Conservation (phyloP, 1,284 basidiomycete genomes). For the Nidula niveotomentosa region DNA sequence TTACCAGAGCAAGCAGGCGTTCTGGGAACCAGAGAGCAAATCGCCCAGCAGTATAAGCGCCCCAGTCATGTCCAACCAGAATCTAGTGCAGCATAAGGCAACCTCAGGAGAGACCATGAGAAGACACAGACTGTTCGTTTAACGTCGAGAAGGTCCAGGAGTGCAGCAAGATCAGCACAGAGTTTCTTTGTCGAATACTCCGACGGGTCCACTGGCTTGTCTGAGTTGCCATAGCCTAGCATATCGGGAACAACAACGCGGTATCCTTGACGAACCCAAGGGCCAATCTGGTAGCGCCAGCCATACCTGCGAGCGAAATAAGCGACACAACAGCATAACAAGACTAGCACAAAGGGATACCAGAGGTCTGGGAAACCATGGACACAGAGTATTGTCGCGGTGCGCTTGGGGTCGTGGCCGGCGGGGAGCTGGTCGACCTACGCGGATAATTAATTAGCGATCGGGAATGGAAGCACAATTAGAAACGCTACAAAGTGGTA, state of each 20-base stretch:
- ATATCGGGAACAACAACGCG: constrained; percentile 73
- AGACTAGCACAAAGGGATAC: constrained; percentile 25
- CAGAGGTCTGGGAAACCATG: constrained; percentile 77
- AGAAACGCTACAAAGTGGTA: constrained; percentile 53
- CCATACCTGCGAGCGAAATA: constrained; percentile 50
- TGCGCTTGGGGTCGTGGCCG: constrained; percentile 34
- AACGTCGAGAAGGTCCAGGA: constrained; percentile 56
- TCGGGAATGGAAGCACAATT: constrained; percentile 5
- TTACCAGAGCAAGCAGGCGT: constrained; percentile 50
- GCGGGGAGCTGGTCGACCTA: constrained; percentile 58
- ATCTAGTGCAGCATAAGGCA: constrained; percentile 35
- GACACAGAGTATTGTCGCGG: constrained; percentile 59
- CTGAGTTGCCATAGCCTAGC: constrained; percentile 69
- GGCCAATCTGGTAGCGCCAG: constrained; percentile 68
- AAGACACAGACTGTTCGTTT: constrained; percentile 45
- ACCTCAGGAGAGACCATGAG: neutral
- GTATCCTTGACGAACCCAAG: constrained; percentile 62
- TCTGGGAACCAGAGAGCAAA: constrained; percentile 71
- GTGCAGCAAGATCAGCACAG: constrained; percentile 58
- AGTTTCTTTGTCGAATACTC: constrained; percentile 63
- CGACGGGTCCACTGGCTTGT: constrained; percentile 53
- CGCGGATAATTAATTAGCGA: constrained; percentile 5
- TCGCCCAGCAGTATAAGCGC: constrained; percentile 53
- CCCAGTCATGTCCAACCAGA: constrained; percentile 76
- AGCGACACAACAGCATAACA: neutral